phyloP scores from a whole-genome alignment of 192 early-diverging fungal species.

The Powellomyces hirtus region DNA sequence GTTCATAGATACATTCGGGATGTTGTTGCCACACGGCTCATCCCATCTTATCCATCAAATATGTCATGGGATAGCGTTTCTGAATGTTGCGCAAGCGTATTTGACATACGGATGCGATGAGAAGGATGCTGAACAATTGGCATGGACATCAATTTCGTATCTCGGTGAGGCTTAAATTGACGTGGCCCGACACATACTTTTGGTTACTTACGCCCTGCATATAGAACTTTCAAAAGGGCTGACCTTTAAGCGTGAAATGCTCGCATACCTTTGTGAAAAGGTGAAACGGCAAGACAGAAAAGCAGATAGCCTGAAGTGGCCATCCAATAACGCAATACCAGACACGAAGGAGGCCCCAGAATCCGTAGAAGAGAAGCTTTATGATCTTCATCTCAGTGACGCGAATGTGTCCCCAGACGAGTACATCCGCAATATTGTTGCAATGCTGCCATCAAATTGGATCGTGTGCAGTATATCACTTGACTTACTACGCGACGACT shows the following conservation, averaged over 20 bases:
- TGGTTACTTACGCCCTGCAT: neutral
- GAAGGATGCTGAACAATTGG: conserved; percentile 21
- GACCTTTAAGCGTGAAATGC: conserved; percentile 62
- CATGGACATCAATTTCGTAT: conserved; percentile 41
- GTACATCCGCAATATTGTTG: conserved; percentile 7
- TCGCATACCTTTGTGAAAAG: conserved; percentile 47
- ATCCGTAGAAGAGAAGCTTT: too few species aligned
- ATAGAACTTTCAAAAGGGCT: conserved; percentile 46
- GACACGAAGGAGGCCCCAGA: too few species aligned
- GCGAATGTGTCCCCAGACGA: neutral
- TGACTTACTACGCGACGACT: conserved; percentile 59
- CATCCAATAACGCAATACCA: too few species aligned
- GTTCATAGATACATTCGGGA: conserved; percentile 43
- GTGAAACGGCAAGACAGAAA: too few species aligned
- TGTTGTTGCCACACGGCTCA: conserved; percentile 30
- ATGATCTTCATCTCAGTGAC: too few species aligned
- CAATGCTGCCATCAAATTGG: conserved; percentile 67
- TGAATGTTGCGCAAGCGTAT: conserved; percentile 39
- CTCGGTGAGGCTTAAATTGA: conserved; percentile 38
- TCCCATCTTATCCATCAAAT: conserved; percentile 38
- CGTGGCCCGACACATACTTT: neutral
- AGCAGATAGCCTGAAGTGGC: too few species aligned
- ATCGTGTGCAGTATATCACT: conserved; percentile 76
- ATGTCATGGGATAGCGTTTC: conserved; percentile 28
- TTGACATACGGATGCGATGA: conserved; percentile 18